Base-by-base conservation (phyloP, 768 basidiomycete species). In the Nidularia sp. region DNA sequence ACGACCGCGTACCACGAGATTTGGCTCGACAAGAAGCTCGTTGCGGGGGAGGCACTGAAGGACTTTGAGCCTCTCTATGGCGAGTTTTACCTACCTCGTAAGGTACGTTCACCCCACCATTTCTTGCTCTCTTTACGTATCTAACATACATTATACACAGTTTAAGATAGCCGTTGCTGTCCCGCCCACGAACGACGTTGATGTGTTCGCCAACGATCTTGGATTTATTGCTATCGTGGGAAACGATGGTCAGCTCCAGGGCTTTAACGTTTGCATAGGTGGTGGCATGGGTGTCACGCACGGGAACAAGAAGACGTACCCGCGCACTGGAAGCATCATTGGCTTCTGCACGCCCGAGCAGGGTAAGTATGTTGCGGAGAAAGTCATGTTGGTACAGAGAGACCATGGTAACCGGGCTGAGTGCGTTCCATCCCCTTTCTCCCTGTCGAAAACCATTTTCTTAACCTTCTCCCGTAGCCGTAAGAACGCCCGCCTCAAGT, bases 221-320 rank as follows among this genome's bases (percentile, higher is more conserved):
- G 97, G 97, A 5, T 97, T 94, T 77, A 98, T 98, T 58, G 96
- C 94, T 35, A 92, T 98, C 59, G 81, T 91, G 31, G 81, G 85
- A 57, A 72, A 81, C 53, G 67, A 84, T 22, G 91, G 92, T 48
- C 78, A 88, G 56, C 73, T 99, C 15, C 77, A 79, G 49, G 97
- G 97, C 42, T 99, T 97, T 80, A 97, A 99, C 64, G 94, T 99
- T 49, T 70, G 86, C 12, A 76, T 92, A 43, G 97, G 97, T 52
- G 97, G 97, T 59, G 97, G 97, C 47, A 99, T 99, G 97, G 97
- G 97, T 68, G 97, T 98, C 43, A 98, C 97, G 1, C 96, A 98
- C 61, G 93, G 93, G 34, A 96, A 93, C 79, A 98, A 98, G 77
- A 95, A 97, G 77, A 99, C 97, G 0, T 98, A 98, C 66, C 97